Base-by-base conservation (phyloP, 2,329 filamentous ascomycete species). In the Zymoseptoria passerinii region DNA sequence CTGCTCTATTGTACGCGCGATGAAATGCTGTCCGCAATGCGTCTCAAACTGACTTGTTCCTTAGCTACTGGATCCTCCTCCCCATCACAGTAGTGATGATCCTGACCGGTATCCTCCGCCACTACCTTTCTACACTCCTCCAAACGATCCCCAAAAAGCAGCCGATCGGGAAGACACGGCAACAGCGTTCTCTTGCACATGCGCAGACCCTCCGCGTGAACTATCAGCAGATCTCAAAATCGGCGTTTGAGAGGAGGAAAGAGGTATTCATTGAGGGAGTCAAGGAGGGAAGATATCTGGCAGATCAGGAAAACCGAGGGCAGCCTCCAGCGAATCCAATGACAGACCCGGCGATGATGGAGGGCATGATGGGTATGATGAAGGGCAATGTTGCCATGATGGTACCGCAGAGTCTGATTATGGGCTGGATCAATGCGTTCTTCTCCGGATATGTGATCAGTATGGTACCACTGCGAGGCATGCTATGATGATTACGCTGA, bases 361-460 rank as follows among this genome's bases (percentile, higher is more conserved):
- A 99, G 72, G 92, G 92, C 66, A 99, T 99, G 94, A 99, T 99
- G 94, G 92, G 94, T 66, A 96, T 96, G 90, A 95, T 99, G 90
- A 99, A 99, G 83, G 92, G 92, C 58, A 96, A 99, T 73, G 96
- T 99, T 89, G 92, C 94, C 64, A 99, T 97, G 94, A 97, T 99
- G 79, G 90, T 99, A 59, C 94, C 94, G 53, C 96, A 99, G 76
- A 97, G 92, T 5, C 77, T 99, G 72, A 99, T 99, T 67, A 99
- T 99, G 94, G 94, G 92, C 65, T 99, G 94, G 94, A 97, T 99
- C 73, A 99, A 99, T 77, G 92, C 94, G 0, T 99, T 97, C 73
- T 99, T 99, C 70, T 95, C 90, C 55, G 94, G 94, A 29, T 99
- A 96, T 71, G 94, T 99, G 52, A 96, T 99, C 63, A 90, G 90